phyloP scores from a whole-genome alignment of 2,329 filamentous ascomycete genomes.

The Lasiodiplodia sp. region DNA sequence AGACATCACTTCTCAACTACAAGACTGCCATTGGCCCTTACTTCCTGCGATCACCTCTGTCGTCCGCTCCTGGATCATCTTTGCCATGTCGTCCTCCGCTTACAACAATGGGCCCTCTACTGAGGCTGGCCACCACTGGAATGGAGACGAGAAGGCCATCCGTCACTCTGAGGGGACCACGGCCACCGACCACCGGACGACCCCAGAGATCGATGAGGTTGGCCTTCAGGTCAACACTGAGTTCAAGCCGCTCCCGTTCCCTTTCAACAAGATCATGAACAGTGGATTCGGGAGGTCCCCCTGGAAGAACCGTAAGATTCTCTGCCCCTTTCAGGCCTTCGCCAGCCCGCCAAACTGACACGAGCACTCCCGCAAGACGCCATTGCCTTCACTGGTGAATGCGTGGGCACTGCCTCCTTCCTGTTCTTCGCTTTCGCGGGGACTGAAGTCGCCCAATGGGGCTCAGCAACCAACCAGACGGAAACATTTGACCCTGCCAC shows the following conservation, averaged over 20 bases:
- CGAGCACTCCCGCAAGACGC: conserved; percentile 38
- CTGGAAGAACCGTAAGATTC: conserved; percentile 30
- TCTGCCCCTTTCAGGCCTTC: no score
- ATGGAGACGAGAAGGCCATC: neutral
- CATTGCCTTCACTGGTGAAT: conserved; percentile 58
- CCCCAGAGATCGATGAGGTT: conserved; percentile 6
- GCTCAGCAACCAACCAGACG: conserved; percentile 38
- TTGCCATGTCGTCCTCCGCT: conserved; percentile 23
- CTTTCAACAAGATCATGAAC: conserved; percentile 29
- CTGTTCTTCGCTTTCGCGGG: conserved; percentile 58
- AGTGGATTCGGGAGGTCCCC: conserved; percentile 25
- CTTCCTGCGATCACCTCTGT: neutral
- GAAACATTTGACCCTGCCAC: conserved; percentile 33
- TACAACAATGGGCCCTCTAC: conserved; percentile 26
- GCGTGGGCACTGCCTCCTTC: conserved; percentile 60
- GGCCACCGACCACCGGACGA: neutral
- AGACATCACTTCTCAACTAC: neutral
- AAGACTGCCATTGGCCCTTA: neutral
- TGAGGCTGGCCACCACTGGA: conserved; percentile 16
- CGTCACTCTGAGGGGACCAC: conserved; percentile 18
- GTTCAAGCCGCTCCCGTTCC: conserved; percentile 9
- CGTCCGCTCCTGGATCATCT: neutral
- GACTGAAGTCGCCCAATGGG: conserved; percentile 50
- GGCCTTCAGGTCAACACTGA: conserved; percentile 18
- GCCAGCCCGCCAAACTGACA: neutral